Evolutionary conservation across 768 basidiomycete species (phyloP), one percentile per base, ranked within the genome.

Genomic region (Termitomyces sp.): DNA sequence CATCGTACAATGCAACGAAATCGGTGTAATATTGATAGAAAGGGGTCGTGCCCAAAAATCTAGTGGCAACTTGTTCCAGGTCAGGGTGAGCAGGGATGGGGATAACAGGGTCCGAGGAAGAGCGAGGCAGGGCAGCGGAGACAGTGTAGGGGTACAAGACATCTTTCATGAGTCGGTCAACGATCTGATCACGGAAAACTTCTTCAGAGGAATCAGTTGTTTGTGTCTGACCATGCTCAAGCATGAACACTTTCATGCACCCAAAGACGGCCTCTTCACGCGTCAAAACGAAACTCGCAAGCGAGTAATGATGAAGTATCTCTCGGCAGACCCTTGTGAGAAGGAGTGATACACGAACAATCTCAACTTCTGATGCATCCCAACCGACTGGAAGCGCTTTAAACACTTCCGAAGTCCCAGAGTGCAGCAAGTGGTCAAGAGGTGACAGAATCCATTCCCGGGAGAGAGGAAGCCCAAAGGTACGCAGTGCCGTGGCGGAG

Each of bases 11-110:
- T 1, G 82, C 85, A 55, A 96, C 77, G 66, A 97, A 88, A 70
- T 97, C 94, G 14, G 88, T 89, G 73, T 94, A 98, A 65, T 89
- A 92, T 68, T 96, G 94, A 75, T 85, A 97, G 76, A 98, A 98
- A 0, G 94, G 92, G 0, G 85, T 85, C 5, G 76, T 59, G 0
- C 87, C 85, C n/a, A 92, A 80, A 68, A 86, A 85, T 25, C 74
- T 72, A 12, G 66, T 57, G 2, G 88, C 78, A 2, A 80, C 82
- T 6, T 71, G 62, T 60, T 91, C 88, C 53, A 91, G 68, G 58
- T 68, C 67, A 21, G 62, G 62, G 39, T 55, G 49, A 11, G 63
- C 59, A 28, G 23, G 59, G 51, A 54, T 56, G 43, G 56, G 62
- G 54, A 59, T 40, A 16, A 66, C 35, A 7, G 67, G 58, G 9